These are phyloP conservation scores for Gyrodon lividus DNA, from an alignment of 768 basidiomycete species.

Conservation along the genomic window DNA sequence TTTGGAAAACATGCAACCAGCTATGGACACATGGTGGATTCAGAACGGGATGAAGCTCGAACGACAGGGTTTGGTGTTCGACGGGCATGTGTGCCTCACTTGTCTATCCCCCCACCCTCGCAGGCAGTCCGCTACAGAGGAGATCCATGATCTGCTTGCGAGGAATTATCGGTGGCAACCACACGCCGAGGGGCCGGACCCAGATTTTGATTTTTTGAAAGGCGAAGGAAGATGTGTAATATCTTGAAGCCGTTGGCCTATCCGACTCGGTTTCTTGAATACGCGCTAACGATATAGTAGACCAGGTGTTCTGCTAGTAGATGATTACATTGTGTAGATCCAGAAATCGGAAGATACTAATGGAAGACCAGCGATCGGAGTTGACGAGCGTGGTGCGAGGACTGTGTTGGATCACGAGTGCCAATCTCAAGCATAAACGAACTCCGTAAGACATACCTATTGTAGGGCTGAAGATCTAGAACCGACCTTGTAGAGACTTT, in stretches of 20 bases:
- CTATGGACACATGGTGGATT: slow-evolving; percentile 36
- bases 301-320: background rate
- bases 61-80: slow-evolving; percentile 21
- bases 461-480: too few species aligned
- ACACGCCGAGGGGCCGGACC: background rate
- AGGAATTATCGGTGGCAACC: slow-evolving; percentile 3
- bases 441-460: too few species aligned
- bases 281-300: background rate
- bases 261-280: background rate
- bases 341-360: too few species aligned
- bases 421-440: too few species aligned
- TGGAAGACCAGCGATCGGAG: too few species aligned
- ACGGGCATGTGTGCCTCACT: slow-evolving; percentile 31
- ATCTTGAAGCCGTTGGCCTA: slow-evolving; percentile 14
- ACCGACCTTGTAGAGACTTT: too few species aligned
- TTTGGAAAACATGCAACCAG: slow-evolving; percentile 30
- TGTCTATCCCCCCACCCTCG: slow-evolving; percentile 17
- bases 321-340: too few species aligned
- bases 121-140: slow-evolving; percentile 16
- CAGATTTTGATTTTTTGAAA: slow-evolving; percentile 10
- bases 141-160: slow-evolving; percentile 13
- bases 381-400: too few species aligned
- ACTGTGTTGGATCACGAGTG: too few species aligned
- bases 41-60: slow-evolving; percentile 20
- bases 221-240: slow-evolving; percentile 14